A percentile compares a stretch with the other conserved stretches of the same genome.
These are phyloP conservation scores for Betula pendula DNA, from an alignment of 306 rosid genomes.

Conservation along the genomic window DNA sequence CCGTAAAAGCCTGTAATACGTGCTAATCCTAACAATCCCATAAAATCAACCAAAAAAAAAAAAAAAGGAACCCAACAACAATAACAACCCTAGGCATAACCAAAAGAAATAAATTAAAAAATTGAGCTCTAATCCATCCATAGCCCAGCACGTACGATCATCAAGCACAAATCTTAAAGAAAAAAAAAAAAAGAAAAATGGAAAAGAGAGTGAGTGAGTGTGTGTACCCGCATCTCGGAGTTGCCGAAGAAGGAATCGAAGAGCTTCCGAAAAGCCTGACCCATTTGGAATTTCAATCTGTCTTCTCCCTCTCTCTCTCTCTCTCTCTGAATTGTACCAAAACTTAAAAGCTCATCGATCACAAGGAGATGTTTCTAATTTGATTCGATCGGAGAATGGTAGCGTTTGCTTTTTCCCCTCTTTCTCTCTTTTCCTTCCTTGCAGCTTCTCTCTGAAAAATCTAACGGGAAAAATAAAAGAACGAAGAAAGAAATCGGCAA, in stretches of 20 bases:
- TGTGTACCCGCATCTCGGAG: constrained; percentile 60
- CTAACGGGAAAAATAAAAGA: background rate
- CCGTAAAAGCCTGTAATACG: background rate
- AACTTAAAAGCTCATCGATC: constrained; percentile 2
- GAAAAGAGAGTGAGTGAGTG: background rate
- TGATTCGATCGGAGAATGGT: constrained; percentile 14
- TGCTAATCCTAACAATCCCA: too few relatives aligned
- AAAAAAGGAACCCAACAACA: background rate
- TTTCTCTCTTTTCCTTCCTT: background rate
- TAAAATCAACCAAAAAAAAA: background rate
- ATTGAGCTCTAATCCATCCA: background rate
- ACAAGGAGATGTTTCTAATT: background rate
- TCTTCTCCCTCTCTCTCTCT: background rate
- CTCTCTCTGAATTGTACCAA: background rate
- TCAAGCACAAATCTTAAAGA: background rate
- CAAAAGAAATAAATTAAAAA: background rate
- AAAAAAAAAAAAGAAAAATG: background rate
- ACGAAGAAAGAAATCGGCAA: background rate
- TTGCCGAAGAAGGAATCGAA: constrained; percentile 66
- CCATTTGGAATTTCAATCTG: constrained; percentile 30
- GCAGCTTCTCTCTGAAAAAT: background rate
- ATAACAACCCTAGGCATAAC: background rate
- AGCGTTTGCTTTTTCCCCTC: constrained; percentile 14
- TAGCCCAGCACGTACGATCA: background rate
- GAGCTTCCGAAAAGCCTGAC: constrained; percentile 67